These are phyloP conservation scores for Aspergillus fischeri DNA, from an alignment of 2,329 filamentous ascomycete species.

Conservation along the genomic window DNA sequence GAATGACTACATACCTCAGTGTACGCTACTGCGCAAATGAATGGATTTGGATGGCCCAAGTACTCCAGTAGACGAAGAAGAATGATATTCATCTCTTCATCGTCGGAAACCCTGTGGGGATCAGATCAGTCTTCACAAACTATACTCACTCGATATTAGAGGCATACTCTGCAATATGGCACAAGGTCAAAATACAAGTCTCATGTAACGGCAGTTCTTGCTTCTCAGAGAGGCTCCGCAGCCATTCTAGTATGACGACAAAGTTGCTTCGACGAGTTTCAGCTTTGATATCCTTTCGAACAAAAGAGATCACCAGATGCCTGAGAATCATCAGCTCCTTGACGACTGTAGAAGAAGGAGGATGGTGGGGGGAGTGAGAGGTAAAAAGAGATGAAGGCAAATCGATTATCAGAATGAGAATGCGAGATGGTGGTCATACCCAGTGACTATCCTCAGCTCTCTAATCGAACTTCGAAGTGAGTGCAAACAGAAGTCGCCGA, in stretches of 20 bases:
- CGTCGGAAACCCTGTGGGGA: constrained; percentile 57
- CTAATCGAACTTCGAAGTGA: constrained; percentile 78
- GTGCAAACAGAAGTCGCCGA: constrained; percentile 77
- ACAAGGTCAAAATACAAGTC: constrained; percentile 79
- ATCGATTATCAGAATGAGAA: neutral
- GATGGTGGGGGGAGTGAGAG: neutral
- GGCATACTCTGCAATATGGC: constrained; percentile 68
- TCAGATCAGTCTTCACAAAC: constrained; percentile 6
- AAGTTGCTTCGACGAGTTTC: constrained; percentile 60
- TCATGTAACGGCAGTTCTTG: constrained; percentile 67
- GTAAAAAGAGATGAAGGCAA: neutral
- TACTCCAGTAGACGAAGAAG: constrained; percentile 81
- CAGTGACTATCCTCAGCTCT: constrained; percentile 78
- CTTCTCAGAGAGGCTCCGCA: constrained; percentile 69
- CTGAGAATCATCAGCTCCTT: constrained; percentile 35
- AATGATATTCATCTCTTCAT: constrained; percentile 82
- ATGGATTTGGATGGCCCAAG: constrained; percentile 73
- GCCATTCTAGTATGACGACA: constrained; percentile 63
- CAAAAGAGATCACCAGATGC: constrained; percentile 62
- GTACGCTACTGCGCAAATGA: constrained; percentile 77
- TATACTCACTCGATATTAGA: neutral
- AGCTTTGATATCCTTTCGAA: constrained; percentile 48
- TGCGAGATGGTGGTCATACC: constrained; percentile 38
- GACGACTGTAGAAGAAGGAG: constrained; percentile 1
- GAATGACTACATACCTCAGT: constrained; percentile 58